Evolutionary conservation across 2,329 filamentous ascomycete species (phyloP), one percentile per base, ranked within the genome.

Genomic region (Colletotrichum eleusines): DNA sequence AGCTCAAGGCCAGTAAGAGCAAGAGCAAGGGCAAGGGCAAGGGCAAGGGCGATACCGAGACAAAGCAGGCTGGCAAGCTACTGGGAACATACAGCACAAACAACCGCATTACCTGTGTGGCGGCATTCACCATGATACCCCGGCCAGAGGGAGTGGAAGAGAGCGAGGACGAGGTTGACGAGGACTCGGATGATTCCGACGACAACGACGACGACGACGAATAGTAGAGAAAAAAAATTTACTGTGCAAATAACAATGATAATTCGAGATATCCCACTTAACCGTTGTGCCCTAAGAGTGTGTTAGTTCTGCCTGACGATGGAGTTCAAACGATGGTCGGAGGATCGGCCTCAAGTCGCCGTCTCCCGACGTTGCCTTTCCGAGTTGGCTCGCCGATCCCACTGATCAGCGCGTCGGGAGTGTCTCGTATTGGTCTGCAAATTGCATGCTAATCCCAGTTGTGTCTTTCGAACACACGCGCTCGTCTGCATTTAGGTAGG

Each of bases 101-200:
- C 55, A 95, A 95, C 79, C 87, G 96, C 67, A 94, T 98, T 74
- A 98, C 95, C 46, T 98, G 96, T 79, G 78, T 98, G 76, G 90
- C 90, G 75, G 92, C 92, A 28, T 98, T 97, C 83, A 84, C 93
- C 73, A 97, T 98, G 94, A 88, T 93, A 80, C 87, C 90, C 75
- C 84, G 87, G 57, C 87, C 89, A 20, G 89, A 90, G 50, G 87
- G 87, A 28, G 84, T 85, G 54, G 89, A 88, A n/a, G 89, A 88
- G 23, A 88, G 85, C 76, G 89, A 89, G 66, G 83, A 84, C 57
- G 84, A 86, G 73, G 81, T 80, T 51, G 85, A 81, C 20, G 81
- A 81, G 40, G 84, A 82, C 14, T 83, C 81, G 54, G 80, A 81
- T 48, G 77, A 74, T 18, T 69, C 63, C 38, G 80, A 81, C 0